These are phyloP conservation scores for Cutaneotrichosporon dermatis DNA, from an alignment of 1,284 basidiomycete species.

Conservation along the genomic window DNA sequence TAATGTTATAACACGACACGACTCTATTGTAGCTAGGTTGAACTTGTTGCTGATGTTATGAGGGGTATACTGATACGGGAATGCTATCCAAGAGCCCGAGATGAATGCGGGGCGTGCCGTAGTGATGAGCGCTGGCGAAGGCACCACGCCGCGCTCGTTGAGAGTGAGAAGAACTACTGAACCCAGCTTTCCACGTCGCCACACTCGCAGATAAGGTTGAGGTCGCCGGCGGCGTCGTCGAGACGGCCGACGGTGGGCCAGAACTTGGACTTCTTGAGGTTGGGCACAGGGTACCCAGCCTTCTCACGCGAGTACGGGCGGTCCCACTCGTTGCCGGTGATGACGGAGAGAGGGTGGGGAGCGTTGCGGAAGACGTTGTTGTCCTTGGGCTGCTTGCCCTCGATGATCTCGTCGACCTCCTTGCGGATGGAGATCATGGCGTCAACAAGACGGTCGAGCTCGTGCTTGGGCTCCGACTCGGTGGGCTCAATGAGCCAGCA, in stretches of 20 bases:
- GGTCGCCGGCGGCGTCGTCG: slow-evolving; percentile 61
- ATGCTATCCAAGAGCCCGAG: slow-evolving; percentile 2
- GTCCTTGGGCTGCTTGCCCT: slow-evolving; percentile 70
- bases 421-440: slow-evolving; percentile 93
- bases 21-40: neutral
- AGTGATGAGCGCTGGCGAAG: neutral
- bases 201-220: slow-evolving; percentile 66
- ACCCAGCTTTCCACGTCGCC: too few relatives aligned
- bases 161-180: too few relatives aligned
- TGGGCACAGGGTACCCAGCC: slow-evolving; percentile 77
- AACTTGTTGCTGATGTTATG: slow-evolving; percentile 2
- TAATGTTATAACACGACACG: slow-evolving; percentile 8
- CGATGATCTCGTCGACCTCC: slow-evolving; percentile 82
- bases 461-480: slow-evolving; percentile 84
- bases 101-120: neutral
- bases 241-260: slow-evolving; percentile 87
- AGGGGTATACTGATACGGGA: neutral
- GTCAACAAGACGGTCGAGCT: slow-evolving; percentile 89
- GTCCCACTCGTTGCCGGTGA: slow-evolving; percentile 78
- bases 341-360: slow-evolving; percentile 77
- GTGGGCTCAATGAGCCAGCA: slow-evolving; percentile 83
- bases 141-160: too few relatives aligned
- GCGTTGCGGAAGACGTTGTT: slow-evolving; percentile 92
- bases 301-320: slow-evolving; percentile 77
- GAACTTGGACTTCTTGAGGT: slow-evolving; percentile 79